These are phyloP conservation scores for Haematococcus lacustris DNA, from an alignment of 139 green algal species.

Conservation along the genomic window DNA sequence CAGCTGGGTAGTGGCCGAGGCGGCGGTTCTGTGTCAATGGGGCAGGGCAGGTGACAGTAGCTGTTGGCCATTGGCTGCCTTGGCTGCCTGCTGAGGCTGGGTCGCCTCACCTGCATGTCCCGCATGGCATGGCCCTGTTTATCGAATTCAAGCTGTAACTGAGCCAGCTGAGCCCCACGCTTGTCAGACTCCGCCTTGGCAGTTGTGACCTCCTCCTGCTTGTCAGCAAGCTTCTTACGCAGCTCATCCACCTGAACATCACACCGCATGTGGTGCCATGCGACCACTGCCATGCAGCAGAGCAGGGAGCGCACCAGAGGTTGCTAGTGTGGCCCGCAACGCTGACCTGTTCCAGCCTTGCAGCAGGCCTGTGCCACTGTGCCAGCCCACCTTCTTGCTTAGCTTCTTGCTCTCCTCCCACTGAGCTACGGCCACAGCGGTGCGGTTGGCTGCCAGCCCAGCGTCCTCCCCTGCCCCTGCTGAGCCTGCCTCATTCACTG, in stretches of 20 bases:
- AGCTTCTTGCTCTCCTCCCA: conserved; percentile 77
- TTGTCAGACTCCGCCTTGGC: conserved; percentile 36
- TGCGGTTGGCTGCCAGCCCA: background rate
- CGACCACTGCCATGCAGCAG: too few relatives aligned
- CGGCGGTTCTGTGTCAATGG: too few relatives aligned
- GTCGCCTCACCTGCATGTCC: conserved; percentile 25
- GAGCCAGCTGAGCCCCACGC: background rate
- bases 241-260: conserved; percentile 3
- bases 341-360: too few relatives aligned
- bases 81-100: too few relatives aligned
- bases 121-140: conserved; percentile 31
- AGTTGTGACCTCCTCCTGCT: conserved; percentile 33
- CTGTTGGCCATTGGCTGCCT: too few relatives aligned
- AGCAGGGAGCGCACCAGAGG: too few relatives aligned
- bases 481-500: too few relatives aligned
- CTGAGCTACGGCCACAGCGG: conserved; percentile 19
- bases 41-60: too few relatives aligned
- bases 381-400: conserved; percentile 30
- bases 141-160: conserved; percentile 27
- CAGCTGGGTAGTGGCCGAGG: too few relatives aligned
- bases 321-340: too few relatives aligned
- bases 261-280: too few relatives aligned
- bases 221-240: conserved; percentile 43
- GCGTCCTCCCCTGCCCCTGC: background rate
- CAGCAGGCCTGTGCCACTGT: too few relatives aligned